Evolutionary conservation across 352 stramenopile species (phyloP), one percentile per base, ranked within the genome.

Genomic region (Phytophthora sp.): DNA sequence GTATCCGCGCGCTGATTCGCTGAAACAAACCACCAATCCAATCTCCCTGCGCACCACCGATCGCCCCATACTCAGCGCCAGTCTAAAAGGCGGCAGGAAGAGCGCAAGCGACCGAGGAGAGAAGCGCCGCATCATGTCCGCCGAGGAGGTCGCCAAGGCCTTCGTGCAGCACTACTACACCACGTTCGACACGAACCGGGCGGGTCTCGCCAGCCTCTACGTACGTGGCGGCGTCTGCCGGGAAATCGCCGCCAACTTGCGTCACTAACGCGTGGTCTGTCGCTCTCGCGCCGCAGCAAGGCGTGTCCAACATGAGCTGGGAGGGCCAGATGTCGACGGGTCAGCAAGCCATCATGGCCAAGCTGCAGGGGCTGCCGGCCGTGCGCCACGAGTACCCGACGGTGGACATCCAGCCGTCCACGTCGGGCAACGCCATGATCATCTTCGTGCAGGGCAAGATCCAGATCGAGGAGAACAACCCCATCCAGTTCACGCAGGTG

Each of bases 401-500:
- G 4, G 87, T 97, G 49, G 96, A 98, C 74, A 92, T 98, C 45
- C 95, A 98, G 84, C 92, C 94, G 20, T 97, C 89, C 6, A 92
- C 82, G 28, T 95, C 83, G 44, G 66, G 76, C 49, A 96, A 91
- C 76, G 87, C 92, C 32, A 96, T 99, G 72, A 82, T 99, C 67
- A 98, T 98, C 74, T 98, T 98, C 67, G 95, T 98, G 43, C 96
- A 96, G 57, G 96, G 96, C 63, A 92, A 90, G 63, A 80, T 98
- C 56, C 64, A 87, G 78, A 98, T 99, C 76, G 95, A 97, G 28
- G 89, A 90, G 32, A 95, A 92, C 68, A 97, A 95, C 66, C 92
- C 93, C 24, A 85, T 99, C 46, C 94, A 98, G 66, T 99, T 98
- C 83, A 98, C 94, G 69, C 93, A 99, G 69, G 91, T 98, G 20